Base-by-base conservation (phyloP, 495 filamentous ascomycete species). In the Aspergillus affinis region DNA sequence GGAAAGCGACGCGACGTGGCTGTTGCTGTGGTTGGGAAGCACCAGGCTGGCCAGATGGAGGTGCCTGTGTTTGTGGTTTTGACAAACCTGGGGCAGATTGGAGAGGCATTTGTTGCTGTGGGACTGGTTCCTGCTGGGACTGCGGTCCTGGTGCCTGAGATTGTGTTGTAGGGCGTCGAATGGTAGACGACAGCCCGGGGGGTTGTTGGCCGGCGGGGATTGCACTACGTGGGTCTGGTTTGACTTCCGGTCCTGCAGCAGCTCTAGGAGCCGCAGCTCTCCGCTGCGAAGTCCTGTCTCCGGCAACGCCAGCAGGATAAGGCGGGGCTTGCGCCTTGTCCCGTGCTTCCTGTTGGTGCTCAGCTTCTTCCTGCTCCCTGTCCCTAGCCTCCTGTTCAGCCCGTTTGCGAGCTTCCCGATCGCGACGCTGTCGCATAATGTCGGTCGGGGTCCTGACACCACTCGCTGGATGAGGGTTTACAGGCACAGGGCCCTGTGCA, bases 371-470 rank as follows among this genome's bases (percentile, higher is more conserved):
- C 46, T 65, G 81, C 77, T 79, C 73, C 41, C 64, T 65, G 44
- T 76, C 75, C 18, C 63, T 70, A n/a, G 74, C 78, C 36, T 82
- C 77, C 30, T 84, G 79, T 64, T 88, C 85, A 19, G 85, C 86
- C 65, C 81, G 83, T 54, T 78, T 81, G 56, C 84, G 76, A 19
- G 88, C 88, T 69, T 92, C 88, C 44, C 88, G 82, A 60, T 84
- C 84, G 53, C 73, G 73, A 56, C 89, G 86, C 64, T 89, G 84
- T 65, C 86, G 82, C 89, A 92, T 91, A 48, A 93, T 89, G 64
- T 89, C 84, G 29, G 86, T 85, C 23, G 90, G 90, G 44, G 81
- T 83, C 23, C 75, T 70, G 48, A 82, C 71, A 36, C 79, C 78
- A 63, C 74, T 78, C 2, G 79, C 72, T 15, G 71, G 63, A 44